These are phyloP conservation scores for Rhododendron mucronatum DNA, from an alignment of 148 eudicot genomes.

Conservation along the genomic window DNA sequence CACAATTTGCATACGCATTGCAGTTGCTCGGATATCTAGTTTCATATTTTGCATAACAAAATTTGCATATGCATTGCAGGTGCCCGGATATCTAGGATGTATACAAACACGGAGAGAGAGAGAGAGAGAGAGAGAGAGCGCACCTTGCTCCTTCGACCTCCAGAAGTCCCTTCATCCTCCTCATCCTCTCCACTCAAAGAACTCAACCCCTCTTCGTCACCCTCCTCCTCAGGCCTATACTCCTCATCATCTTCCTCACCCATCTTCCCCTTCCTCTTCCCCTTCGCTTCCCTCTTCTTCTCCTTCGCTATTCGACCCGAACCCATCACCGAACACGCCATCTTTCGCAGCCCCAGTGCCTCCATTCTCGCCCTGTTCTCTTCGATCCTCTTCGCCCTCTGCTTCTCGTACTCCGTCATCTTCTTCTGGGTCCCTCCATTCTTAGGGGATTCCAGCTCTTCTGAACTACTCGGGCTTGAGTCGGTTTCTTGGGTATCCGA, in stretches of 20 bases:
- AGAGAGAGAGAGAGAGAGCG: too few relatives aligned
- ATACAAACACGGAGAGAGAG: too few relatives aligned
- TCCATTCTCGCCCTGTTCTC: slow-evolving; percentile 69
- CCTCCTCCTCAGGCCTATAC: slow-evolving; percentile 35
- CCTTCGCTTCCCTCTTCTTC: slow-evolving; percentile 21
- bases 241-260: slow-evolving; percentile 50
- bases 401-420: slow-evolving; percentile 53
- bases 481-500: slow-evolving; percentile 19
- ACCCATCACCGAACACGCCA: slow-evolving; percentile 50
- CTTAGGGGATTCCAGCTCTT: slow-evolving; percentile 26
- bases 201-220: slow-evolving; percentile 26
- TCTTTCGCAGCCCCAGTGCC: slow-evolving; percentile 55
- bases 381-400: slow-evolving; percentile 56
- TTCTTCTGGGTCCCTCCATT: slow-evolving; percentile 15
- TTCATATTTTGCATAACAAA: background rate
- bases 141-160: slow-evolving; percentile 34
- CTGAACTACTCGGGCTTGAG: slow-evolving; percentile 14
- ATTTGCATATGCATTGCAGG: background rate
- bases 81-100: too few relatives aligned
- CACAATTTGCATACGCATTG: background rate
- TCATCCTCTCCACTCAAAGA: slow-evolving; percentile 35
- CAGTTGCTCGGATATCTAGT: too few relatives aligned
- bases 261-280: slow-evolving; percentile 31
- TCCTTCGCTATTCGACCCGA: slow-evolving; percentile 6
- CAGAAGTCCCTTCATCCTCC: slow-evolving; percentile 19